Conservation (phyloP, 306 rosid genomes). For the Rubus idaeus region DNA sequence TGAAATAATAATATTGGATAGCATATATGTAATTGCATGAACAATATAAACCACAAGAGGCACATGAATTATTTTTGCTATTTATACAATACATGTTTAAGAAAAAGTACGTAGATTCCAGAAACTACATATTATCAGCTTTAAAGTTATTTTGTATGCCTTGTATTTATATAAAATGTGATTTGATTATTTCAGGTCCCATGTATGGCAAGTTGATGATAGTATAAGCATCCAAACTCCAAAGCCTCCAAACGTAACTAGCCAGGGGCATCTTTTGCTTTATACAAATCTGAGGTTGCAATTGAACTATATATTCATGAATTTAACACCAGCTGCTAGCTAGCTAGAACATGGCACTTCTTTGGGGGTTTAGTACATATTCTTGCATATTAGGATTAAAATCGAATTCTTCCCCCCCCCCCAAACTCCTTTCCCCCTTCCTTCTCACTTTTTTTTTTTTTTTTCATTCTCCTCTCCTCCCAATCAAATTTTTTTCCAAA, state of each 20-base stretch:
- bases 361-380: constrained; percentile 9
- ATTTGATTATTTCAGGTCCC: background rate
- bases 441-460: too few relatives aligned
- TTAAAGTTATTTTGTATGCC: background rate
- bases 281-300: background rate
- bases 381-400: background rate
- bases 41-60: background rate
- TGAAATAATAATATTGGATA: background rate
- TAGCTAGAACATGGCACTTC: background rate
- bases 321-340: background rate
- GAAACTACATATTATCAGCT: background rate
- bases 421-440: too few relatives aligned
- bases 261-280: background rate
- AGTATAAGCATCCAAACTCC: background rate
- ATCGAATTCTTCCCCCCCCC: too few relatives aligned
- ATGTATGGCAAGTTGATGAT: background rate
- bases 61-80: background rate
- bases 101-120: constrained; percentile 14
- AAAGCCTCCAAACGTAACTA: background rate
- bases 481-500: too few relatives aligned
- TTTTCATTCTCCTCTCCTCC: too few relatives aligned
- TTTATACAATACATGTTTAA: background rate
- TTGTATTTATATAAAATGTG: background rate
- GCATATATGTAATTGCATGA: background rate
- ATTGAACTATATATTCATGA: background rate